Evolutionary conservation across 257 asterid species (phyloP).

Genomic region (Ocimum tenuiflorum): DNA sequence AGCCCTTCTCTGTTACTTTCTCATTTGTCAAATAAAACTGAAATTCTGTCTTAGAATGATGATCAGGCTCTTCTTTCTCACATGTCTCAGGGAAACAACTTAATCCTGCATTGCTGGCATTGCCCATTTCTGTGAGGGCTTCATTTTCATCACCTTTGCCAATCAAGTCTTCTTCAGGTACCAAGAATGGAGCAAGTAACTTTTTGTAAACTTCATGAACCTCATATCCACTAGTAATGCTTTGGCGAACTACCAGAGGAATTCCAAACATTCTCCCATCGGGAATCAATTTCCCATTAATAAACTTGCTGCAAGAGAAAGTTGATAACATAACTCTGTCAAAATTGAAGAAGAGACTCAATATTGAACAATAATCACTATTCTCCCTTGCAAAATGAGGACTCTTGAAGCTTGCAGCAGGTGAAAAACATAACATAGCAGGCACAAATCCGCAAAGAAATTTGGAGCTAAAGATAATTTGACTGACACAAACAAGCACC

Average conservation of each 20-base stretch:
- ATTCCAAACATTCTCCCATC: conserved; percentile 66
- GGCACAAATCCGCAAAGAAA: too few species aligned
- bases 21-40: conserved; percentile 62
- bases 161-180: conserved; percentile 28
- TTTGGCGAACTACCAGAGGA: conserved; percentile 53
- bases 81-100: conserved; percentile 28
- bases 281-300: conserved; percentile 38
- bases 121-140: conserved; percentile 28
- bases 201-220: conserved; percentile 43
- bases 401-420: background rate
- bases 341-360: background rate
- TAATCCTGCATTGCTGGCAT: conserved; percentile 26
- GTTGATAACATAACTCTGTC: conserved; percentile 18
- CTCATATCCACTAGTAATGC: conserved; percentile 54
- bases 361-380: background rate
- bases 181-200: conserved; percentile 53
- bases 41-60: conserved; percentile 36
- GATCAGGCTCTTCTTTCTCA: conserved; percentile 37
- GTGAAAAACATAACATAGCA: conserved; percentile 10
- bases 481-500: too few species aligned
- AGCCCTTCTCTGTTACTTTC: conserved; percentile 39
- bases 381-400: conserved; percentile 17
- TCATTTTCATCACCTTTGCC: conserved; percentile 32
- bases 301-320: conserved; percentile 40
- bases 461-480: too few species aligned